Evolutionary conservation across 257 asterid genomes (phyloP).

Genomic region (Galeopsis tetrahit): DNA sequence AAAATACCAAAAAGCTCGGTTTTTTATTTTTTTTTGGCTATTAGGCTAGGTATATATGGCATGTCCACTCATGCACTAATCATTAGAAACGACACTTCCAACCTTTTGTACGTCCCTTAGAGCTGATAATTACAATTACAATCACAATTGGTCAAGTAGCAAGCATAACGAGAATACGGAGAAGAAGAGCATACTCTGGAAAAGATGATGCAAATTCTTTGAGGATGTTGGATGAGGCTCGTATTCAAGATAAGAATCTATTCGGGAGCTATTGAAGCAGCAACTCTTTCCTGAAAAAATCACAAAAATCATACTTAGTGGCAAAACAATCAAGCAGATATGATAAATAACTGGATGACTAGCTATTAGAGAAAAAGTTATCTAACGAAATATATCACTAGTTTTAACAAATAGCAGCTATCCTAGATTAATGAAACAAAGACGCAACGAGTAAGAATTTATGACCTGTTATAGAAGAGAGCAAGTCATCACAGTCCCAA

Average conservation of each 20-base stretch:
- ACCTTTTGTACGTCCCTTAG: no score
- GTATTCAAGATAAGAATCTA: constrained; percentile 73
- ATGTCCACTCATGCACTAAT: neutral
- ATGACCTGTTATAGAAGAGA: constrained; percentile 80
- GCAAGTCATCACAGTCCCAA: constrained; percentile 69
- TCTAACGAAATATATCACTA: neutral
- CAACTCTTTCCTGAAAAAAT: constrained; percentile 82
- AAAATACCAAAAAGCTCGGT: neutral
- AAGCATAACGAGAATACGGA: constrained; percentile 23
- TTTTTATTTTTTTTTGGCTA: no score
- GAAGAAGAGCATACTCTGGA: constrained; percentile 70
- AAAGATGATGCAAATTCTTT: constrained; percentile 86
- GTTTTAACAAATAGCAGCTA: neutral
- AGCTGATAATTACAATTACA: neutral
- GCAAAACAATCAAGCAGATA: constrained; percentile 15
- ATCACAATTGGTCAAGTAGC: constrained; percentile 1
- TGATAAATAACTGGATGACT: neutral
- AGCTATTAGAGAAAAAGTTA: neutral
- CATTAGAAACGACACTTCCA: neutral
- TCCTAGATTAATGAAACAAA: constrained; percentile 17
- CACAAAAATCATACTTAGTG: constrained; percentile 25
- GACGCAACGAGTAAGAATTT: constrained; percentile 24
- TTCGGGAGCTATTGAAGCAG: constrained; percentile 89
- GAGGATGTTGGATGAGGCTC: constrained; percentile 97
- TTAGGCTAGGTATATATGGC: neutral